Conservation (phyloP, 2,329 filamentous ascomycete genomes). For the Penicillium hesseltinei region DNA sequence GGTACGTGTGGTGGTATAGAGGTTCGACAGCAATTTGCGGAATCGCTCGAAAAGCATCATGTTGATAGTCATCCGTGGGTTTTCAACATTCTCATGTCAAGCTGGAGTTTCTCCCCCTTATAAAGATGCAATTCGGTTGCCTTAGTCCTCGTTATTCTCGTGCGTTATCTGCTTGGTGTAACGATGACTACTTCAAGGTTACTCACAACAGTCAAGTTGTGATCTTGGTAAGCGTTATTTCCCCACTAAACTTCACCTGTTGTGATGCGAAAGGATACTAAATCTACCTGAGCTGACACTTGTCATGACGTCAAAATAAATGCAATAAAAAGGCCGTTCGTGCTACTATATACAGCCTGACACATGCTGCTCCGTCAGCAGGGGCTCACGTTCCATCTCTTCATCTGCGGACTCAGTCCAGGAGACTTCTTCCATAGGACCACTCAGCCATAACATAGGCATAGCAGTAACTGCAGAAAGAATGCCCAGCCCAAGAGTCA, state of each 20-base stretch:
- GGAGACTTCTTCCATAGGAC: neutral
- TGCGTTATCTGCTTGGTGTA: neutral
- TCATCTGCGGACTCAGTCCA: constrained; percentile 8
- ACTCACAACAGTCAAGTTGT: neutral
- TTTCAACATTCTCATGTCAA: neutral
- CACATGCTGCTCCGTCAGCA: neutral
- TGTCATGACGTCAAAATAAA: neutral
- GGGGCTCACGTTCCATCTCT: constrained; percentile 7
- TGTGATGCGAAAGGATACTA: neutral
- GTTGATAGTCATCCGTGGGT: neutral
- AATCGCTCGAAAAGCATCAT: constrained; percentile 7
- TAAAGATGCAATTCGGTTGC: constrained; percentile 3
- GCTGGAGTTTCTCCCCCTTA: neutral
- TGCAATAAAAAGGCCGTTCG: neutral
- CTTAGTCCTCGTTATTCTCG: neutral
- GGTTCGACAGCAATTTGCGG: neutral
- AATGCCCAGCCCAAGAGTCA: constrained; percentile 27
- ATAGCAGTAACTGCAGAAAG: constrained; percentile 21
- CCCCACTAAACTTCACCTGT: neutral
- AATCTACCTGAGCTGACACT: neutral
- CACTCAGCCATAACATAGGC: constrained; percentile 20
- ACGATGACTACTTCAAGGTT: constrained; percentile 3
- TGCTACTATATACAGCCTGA: neutral
- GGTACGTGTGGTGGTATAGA: neutral
- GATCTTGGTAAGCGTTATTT: neutral